Evolutionary conservation across 306 rosid species (phyloP), one percentile per base, ranked within the genome.

Genomic region (Dryas alaskensis): DNA sequence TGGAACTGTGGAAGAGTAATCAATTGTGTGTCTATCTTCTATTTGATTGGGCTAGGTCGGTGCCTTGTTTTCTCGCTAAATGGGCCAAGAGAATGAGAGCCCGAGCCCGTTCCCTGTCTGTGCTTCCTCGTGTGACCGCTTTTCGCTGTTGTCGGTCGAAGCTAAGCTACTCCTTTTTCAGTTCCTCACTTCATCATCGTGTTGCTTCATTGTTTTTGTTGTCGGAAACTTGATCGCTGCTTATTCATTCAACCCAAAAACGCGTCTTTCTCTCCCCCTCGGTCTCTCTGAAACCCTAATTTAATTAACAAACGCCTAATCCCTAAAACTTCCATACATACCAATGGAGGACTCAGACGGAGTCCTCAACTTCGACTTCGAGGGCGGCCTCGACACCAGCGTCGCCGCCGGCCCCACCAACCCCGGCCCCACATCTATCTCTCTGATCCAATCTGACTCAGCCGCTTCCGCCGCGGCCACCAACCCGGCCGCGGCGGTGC

Each of bases 271-370:
- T 59, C 7, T 31, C 11, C 5, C 47, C 22, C 42, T 50, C 17
- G 4, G 16, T 58, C 49, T 48, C 52, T 52, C 55, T 65, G 14
- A 81, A 73, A 73, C 81, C 84, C 84, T 76, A 81, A 51, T 60
- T 60, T 54, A 8, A 12, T 12, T 14, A 27, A 27, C 46, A 11
- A 50, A 40, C 43, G 9, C 16, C 62, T 6, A 50, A 53, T n/a
- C 27, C 76, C 51, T 47, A 12, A 17, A 53, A 12, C 17, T 14
- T 64, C 59, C 60, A 6, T 39, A 13, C 39, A 46, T 7, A 1
- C 72, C 0, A 67, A 94, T 94, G 99, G 99, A 94, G 87, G 99
- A 94, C 81, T 69, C 97, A 11, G 99, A 94, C 69, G 97, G 99
- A 71, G 98, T 79, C 81, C 93, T 94, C 86, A 94, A 86, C 80